Conservation (phyloP, 225 moss, liverwort and hornwort species). For the Polytrichum commune region DNA sequence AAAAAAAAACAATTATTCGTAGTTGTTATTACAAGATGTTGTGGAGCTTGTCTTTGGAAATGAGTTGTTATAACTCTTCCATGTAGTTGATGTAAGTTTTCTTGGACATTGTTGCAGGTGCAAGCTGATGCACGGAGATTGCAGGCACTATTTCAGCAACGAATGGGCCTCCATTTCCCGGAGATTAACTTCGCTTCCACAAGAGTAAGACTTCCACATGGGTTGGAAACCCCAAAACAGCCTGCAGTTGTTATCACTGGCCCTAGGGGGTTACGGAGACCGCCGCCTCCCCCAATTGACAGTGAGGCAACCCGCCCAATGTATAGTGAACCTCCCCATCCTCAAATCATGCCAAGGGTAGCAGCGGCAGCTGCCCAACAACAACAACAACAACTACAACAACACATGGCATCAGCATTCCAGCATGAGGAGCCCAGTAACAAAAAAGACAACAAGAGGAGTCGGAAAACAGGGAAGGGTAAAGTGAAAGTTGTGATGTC, state of each 20-base stretch:
- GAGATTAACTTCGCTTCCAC: conserved; percentile 86
- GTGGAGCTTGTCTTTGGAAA: too few species aligned
- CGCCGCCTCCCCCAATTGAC: conserved; percentile 15
- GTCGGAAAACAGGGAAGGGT: conserved; percentile 56
- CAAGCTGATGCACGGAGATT: conserved; percentile 89
- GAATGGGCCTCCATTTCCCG: conserved; percentile 89
- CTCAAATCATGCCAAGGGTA: conserved; percentile 15
- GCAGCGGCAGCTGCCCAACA: conserved; percentile 13
- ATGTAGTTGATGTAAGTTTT: background rate
- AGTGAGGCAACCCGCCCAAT: conserved; percentile 24
- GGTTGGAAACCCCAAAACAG: conserved; percentile 21
- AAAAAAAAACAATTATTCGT: too few species aligned
- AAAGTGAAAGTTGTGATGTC: conserved; percentile 45
- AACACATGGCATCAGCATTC: conserved; percentile 41
- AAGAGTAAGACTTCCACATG: conserved; percentile 51
- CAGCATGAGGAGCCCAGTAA: conserved; percentile 15
- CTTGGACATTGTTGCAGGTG: conserved; percentile 47
- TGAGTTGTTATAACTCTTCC: too few species aligned
- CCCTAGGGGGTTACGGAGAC: conserved; percentile 47
- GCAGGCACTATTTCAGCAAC: conserved; percentile 79
- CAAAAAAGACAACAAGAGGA: conserved; percentile 40
- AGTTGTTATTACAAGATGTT: too few species aligned
- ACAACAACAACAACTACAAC: conserved; percentile 27
- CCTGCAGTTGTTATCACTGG: conserved; percentile 26
- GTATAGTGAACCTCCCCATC: conserved; percentile 20